A percentile compares a stretch with the other conserved stretches of the same genome.
Conservation (phyloP, 257 asterid species). For the Handroanthus guayacan region DNA sequence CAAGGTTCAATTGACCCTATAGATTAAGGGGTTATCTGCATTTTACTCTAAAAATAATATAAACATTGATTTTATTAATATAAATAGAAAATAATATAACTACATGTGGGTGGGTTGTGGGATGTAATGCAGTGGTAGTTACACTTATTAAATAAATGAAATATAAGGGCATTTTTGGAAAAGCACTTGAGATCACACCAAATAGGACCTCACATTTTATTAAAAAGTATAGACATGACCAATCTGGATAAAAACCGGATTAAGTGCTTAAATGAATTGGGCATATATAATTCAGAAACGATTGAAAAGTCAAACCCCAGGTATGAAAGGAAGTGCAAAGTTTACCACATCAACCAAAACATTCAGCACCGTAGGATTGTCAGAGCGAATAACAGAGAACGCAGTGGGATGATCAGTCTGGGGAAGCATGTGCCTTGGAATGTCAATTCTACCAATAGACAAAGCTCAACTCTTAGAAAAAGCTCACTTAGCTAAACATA, state of each 20-base stretch:
- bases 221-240: not conserved
- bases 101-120: no score
- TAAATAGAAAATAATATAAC: no score
- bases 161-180: no score
- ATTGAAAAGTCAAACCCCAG: constrained; percentile 21
- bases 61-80: no score
- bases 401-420: constrained; percentile 87
- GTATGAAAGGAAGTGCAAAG: constrained; percentile 30
- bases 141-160: no score
- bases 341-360: constrained; percentile 90
- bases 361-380: constrained; percentile 73
- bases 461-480: constrained; percentile 37
- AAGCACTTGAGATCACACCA: no score
- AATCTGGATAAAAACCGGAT: constrained; percentile 18
- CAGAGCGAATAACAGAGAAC: constrained; percentile 72
- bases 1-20: no score
- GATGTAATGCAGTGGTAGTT: no score
- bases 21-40: no score
- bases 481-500: constrained; percentile 19
- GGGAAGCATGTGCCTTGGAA: constrained; percentile 95
- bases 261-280: constrained; percentile 8
- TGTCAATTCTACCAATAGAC: constrained; percentile 63
- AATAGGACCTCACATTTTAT: no score
- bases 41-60: no score
- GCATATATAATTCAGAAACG: constrained; percentile 6